These are phyloP conservation scores for Penicillium arizonense DNA, from an alignment of 495 filamentous ascomycete genomes.

Conservation along the genomic window DNA sequence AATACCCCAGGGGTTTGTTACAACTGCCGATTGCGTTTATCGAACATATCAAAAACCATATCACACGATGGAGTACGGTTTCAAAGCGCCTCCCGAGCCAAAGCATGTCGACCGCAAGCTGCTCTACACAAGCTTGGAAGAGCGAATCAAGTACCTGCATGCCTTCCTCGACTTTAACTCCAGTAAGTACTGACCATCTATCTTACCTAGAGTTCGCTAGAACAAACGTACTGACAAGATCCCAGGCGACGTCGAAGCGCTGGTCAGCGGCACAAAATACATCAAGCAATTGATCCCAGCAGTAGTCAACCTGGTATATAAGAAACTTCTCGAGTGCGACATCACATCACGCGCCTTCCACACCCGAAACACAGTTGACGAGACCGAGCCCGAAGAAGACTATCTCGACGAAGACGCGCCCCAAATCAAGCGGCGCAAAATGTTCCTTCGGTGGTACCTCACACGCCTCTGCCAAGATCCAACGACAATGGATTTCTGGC, in stretches of 20 bases:
- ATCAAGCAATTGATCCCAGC: slow-evolving; percentile 72
- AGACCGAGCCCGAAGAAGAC: slow-evolving; percentile 57
- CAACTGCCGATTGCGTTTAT: background rate
- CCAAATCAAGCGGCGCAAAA: slow-evolving; percentile 72
- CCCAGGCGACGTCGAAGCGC: slow-evolving; percentile 65
- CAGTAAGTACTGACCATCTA: slow-evolving; percentile 41
- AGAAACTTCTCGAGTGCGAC: slow-evolving; percentile 68
- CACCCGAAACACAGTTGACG: slow-evolving; percentile 62
- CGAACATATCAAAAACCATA: background rate
- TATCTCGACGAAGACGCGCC: slow-evolving; percentile 61
- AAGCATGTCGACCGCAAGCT: slow-evolving; percentile 66
- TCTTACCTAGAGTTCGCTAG: background rate
- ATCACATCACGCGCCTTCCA: slow-evolving; percentile 72
- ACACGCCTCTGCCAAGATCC: slow-evolving; percentile 69
- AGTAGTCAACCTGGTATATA: slow-evolving; percentile 70
- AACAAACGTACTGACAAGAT: background rate
- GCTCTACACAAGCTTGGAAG: slow-evolving; percentile 65
- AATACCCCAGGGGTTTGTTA: background rate
- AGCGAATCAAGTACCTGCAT: slow-evolving; percentile 67
- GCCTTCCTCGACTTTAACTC: slow-evolving; percentile 70
- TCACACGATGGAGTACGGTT: slow-evolving; percentile 16
- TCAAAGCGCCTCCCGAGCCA: slow-evolving; percentile 20
- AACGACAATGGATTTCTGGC: slow-evolving; percentile 71
- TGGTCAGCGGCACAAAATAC: slow-evolving; percentile 64
- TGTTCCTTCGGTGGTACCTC: slow-evolving; percentile 71